Evolutionary conservation across 495 filamentous ascomycete genomes (phyloP).

Genomic region (Penicillium flavigenum): DNA sequence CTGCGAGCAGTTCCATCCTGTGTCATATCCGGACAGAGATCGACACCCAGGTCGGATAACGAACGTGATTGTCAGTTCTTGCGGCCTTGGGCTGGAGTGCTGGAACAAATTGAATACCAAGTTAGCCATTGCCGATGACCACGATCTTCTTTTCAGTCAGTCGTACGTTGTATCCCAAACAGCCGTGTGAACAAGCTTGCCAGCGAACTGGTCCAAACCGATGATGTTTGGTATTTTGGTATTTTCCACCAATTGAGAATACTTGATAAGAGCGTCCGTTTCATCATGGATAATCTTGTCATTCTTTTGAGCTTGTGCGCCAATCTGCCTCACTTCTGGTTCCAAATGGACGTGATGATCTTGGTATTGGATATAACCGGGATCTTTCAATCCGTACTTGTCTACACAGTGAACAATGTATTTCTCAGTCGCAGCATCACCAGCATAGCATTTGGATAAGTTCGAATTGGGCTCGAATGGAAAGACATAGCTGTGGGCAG

Average conservation of each 20-base stretch:
- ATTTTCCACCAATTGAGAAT: background rate
- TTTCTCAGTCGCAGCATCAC: background rate
- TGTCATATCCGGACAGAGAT: background rate
- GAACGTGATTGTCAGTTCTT: background rate
- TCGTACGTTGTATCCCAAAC: background rate
- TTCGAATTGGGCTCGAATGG: background rate
- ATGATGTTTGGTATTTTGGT: background rate
- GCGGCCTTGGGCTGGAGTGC: background rate
- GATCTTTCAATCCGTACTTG: background rate
- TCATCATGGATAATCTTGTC: background rate
- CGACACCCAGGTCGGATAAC: background rate
- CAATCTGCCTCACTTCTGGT: background rate
- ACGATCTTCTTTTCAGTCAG: background rate
- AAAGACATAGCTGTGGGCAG: background rate
- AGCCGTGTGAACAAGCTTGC: background rate
- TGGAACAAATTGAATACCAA: background rate
- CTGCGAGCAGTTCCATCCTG: too few relatives aligned
- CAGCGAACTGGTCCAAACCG: background rate
- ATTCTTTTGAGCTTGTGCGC: background rate
- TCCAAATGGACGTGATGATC: background rate
- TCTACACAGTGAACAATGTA: background rate
- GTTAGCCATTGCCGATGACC: background rate
- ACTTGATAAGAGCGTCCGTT: background rate
- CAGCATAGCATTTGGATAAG: background rate
- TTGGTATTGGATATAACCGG: background rate